Evolutionary conservation across 2,329 filamentous ascomycete genomes (phyloP).

Genomic region (Amesomyces nigricolor): DNA sequence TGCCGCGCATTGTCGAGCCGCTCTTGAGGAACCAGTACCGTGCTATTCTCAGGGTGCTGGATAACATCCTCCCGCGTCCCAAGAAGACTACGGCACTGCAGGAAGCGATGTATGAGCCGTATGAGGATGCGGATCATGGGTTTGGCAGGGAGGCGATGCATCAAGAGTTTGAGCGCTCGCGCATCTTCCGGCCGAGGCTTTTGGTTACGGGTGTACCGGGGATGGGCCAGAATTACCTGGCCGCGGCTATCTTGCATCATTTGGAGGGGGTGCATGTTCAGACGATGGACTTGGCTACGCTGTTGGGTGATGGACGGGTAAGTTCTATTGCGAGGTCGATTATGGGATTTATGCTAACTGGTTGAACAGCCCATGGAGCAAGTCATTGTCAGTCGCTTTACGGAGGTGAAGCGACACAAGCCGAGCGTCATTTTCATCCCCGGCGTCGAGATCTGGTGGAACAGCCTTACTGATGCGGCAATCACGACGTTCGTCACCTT

Average conservation of each 20-base stretch:
- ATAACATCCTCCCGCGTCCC: slow-evolving; percentile 73
- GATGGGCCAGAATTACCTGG: slow-evolving; percentile 91
- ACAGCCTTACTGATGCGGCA: slow-evolving; percentile 54
- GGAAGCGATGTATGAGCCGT: slow-evolving; percentile 87
- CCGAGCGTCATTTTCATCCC: slow-evolving; percentile 95
- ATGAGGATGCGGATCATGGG: slow-evolving; percentile 73
- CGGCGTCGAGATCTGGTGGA: slow-evolving; percentile 82
- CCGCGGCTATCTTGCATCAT: slow-evolving; percentile 78
- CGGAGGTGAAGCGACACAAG: slow-evolving; percentile 88
- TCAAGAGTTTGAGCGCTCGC: slow-evolving; percentile 77
- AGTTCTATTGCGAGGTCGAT: slow-evolving; percentile 27
- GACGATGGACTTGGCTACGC: slow-evolving; percentile 82
- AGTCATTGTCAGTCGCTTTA: slow-evolving; percentile 82
- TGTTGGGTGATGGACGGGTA: slow-evolving; percentile 77
- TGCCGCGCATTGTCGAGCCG: slow-evolving; percentile 76
- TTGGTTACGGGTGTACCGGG: slow-evolving; percentile 76
- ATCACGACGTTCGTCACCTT: slow-evolving; percentile 80
- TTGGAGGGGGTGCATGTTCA: slow-evolving; percentile 94
- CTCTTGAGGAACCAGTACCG: slow-evolving; percentile 68
- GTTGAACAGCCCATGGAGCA: slow-evolving; percentile 64
- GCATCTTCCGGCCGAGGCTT: slow-evolving; percentile 82
- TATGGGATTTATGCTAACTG: slow-evolving; percentile 26
- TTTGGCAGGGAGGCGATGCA: slow-evolving; percentile 75
- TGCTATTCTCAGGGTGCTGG: slow-evolving; percentile 62
- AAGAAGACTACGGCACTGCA: slow-evolving; percentile 86